Percentiles rank a stretch among this genome's conserved stretches.
These are phyloP conservation scores for Leccinum pallidistipes DNA, from an alignment of 1,284 basidiomycete genomes.

Conservation along the genomic window DNA sequence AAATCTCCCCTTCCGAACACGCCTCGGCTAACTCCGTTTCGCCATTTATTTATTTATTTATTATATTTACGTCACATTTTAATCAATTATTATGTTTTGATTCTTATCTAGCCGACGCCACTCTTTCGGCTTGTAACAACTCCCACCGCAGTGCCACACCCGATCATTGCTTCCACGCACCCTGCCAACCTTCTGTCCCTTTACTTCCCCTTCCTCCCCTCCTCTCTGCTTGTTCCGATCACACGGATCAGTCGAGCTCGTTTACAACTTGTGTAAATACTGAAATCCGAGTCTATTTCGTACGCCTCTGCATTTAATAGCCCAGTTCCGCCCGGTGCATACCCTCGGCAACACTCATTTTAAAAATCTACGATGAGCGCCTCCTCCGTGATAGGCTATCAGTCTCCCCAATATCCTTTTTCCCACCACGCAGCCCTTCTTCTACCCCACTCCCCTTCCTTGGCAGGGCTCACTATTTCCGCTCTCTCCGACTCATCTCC, in stretches of 20 bases:
- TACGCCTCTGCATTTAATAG: not conserved
- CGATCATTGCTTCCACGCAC: constrained; percentile 14
- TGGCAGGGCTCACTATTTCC: constrained; percentile 17
- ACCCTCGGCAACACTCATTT: not conserved
- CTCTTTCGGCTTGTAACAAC: constrained; percentile 15
- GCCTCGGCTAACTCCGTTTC: constrained; percentile 29
- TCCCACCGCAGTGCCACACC: constrained; percentile 17
- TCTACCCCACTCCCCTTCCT: constrained; percentile 10
- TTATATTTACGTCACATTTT: not conserved
- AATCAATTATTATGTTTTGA: constrained; percentile 10
- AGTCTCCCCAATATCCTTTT: not conserved
- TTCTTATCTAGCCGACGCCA: constrained; percentile 35
- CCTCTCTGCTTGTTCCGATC: constrained; percentile 2
- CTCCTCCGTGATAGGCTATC: constrained; percentile 13
- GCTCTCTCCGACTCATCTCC: constrained; percentile 15
- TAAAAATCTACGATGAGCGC: not conserved
- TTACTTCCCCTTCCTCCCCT: not conserved
- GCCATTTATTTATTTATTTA: constrained; percentile 8
- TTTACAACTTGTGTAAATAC: not conserved
- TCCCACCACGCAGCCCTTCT: constrained; percentile 22
- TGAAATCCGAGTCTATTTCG: not conserved
- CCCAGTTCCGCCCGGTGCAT: constrained; percentile 22
- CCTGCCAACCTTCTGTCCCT: not conserved
- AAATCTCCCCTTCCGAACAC: constrained; percentile 17
- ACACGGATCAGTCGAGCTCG: constrained; percentile 9